A percentile compares a stretch with the other conserved stretches of the same genome.
Evolutionary conservation across 257 asterid species (phyloP).

Genomic region (Perilla frutescens): DNA sequence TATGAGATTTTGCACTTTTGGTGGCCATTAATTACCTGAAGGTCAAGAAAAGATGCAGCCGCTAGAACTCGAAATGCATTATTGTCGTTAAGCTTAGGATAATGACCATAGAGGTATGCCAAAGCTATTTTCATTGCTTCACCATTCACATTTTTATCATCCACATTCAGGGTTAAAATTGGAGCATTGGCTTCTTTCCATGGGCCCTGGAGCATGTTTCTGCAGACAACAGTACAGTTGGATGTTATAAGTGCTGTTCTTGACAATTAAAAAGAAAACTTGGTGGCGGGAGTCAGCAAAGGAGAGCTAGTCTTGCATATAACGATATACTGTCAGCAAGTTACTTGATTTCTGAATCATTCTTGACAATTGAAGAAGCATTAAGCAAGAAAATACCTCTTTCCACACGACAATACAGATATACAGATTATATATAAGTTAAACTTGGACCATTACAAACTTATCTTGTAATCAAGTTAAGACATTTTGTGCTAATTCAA

Average conservation of each 20-base stretch:
- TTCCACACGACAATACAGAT: neutral
- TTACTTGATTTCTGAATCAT: slow-evolving; percentile 13
- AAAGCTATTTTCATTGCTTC: slow-evolving; percentile 85
- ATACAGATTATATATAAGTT: neutral
- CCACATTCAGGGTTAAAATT: slow-evolving; percentile 79
- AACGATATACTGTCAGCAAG: neutral
- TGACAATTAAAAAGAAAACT: slow-evolving; percentile 1
- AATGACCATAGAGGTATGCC: slow-evolving; percentile 95
- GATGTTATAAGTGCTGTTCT: slow-evolving; percentile 12
- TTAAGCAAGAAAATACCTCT: neutral
- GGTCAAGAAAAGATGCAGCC: slow-evolving; percentile 97
- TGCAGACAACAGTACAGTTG: slow-evolving; percentile 42
- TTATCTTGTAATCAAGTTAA: neutral
- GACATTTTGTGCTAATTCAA: slow-evolving; percentile 4
- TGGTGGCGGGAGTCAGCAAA: neutral
- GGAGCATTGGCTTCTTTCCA: slow-evolving; percentile 98
- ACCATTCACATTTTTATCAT: slow-evolving; percentile 83
- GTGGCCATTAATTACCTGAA: slow-evolving; percentile 61
- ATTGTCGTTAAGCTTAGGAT: slow-evolving; percentile 84
- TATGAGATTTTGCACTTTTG: slow-evolving; percentile 20
- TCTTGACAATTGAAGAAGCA: slow-evolving; percentile 1
- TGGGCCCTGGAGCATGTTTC: slow-evolving; percentile 99
- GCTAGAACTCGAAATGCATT: slow-evolving; percentile 96
- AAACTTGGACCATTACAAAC: neutral
- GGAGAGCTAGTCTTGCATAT: neutral